Base-by-base conservation (phyloP, 2,329 filamentous ascomycete species). In the Nothopassalora personata region DNA sequence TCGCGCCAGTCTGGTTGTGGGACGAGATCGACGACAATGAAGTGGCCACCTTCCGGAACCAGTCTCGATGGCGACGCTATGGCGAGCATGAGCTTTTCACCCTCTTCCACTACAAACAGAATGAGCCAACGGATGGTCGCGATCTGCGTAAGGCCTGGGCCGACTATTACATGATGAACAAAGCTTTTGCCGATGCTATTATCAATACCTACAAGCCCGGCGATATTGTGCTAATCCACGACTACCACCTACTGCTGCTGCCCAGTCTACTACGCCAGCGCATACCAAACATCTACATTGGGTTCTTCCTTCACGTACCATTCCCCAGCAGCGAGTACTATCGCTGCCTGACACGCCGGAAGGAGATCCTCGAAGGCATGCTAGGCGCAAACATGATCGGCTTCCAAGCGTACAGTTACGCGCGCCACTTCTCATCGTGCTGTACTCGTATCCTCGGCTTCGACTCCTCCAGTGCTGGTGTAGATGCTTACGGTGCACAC, bases 311-410 rank as follows among this genome's bases (percentile, higher is more conserved):
- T 50, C 93, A 97, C 75, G 88, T 91, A 49, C 93, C 93, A 0
- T 97, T 97, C 75, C 93, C 93, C 34, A 96, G 91, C 76, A 96
- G 90, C 80, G 94, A 97, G 75, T 97, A 96, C 72, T 85, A 97
- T 72, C 86, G 92, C 51, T 96, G 92, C 73, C 80, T 97, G 57
- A 89, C 90, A 39, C 86, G 90, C 64, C 85, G 93, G 66, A 96
- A 96, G 75, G 91, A 97, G 72, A 82, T 97, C 10, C 80, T 97
- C 13, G 91, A 94, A 67, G 94, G 94, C 52, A 86, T 96, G 50
- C 80, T 97, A 46, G 92, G 93, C 18, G 85, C 93, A 57, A 97
- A 97, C 74, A 86, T 97, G 79, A 85, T 97, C 63, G 92, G 91
- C 0, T 97, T 97, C 77, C 93, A 97, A 75, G 94, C 91, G 7